Evolutionary conservation across 2,329 filamentous ascomycete genomes (phyloP), one percentile per base, ranked within the genome.

Genomic region (Arthrobotrys sinensis): DNA sequence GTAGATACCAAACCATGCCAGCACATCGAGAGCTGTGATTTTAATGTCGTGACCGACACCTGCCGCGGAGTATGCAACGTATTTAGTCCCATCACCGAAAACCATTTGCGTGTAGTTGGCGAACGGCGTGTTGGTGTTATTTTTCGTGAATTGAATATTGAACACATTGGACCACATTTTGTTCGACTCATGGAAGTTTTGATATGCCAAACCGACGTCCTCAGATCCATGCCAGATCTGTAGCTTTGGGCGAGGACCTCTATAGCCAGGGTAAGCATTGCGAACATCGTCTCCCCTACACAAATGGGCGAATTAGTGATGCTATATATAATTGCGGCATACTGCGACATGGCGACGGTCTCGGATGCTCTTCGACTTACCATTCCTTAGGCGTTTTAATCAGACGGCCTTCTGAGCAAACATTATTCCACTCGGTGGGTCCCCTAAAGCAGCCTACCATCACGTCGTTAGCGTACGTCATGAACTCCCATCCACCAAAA

Each of bases 221-320:
- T 76, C 80, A 12, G 81, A 81, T 14, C 84, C 84, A 50, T 85
- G 84, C 76, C 81, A 85, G 7, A 83, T 83, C 75, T 82, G 81
- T 81, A 85, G 81, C 38, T 82, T 81, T 1, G 84, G 84, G 21
- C 83, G 82, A 3, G 78, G 69, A 19, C 84, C 84, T 1, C 28
- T 81, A 64, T 84, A 85, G 1, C 83, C 83, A 1, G 84, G 83
- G 72, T 84, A 85, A 67, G 83, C 83, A n/a, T 82, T 82, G 21
- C 81, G 81, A 28, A 82, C 85, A 36, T 82, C 80, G 1, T 80
- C 69, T 3, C 80, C 84, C 73, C 60, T 64, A 8, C n/a, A 46
- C 3, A 10, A 34, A 32, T 11, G 10, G 12, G 16, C 16, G 8
- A 4, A 3, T 40, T n/a, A 43, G 40, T 28, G 8, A 3, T 11